A percentile compares a stretch with the other conserved stretches of the same genome.
Conservation (phyloP, 2,329 filamentous ascomycete species). For the Berkeleyomyces basicola region DNA sequence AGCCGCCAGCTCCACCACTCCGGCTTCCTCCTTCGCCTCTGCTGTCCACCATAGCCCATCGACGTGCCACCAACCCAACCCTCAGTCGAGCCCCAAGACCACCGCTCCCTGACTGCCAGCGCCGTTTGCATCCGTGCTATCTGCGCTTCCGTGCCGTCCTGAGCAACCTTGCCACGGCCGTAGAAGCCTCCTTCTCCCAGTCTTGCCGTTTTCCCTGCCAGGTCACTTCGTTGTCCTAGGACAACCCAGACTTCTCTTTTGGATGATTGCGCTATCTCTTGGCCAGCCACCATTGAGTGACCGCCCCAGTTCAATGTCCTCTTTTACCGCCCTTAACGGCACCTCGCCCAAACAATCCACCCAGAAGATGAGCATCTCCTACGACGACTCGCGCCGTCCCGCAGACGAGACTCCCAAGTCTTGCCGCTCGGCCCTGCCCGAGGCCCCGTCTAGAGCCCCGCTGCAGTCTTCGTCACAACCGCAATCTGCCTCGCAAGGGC, state of each 20-base stretch:
- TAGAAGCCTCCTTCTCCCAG: no score
- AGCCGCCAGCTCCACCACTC: no score
- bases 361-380: constrained; percentile 19
- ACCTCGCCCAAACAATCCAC: constrained; percentile 27
- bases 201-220: neutral
- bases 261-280: neutral
- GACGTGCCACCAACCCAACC: neutral
- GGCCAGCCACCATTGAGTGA: neutral
- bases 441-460: constrained; percentile 2
- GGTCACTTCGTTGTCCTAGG: neutral
- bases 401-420: constrained; percentile 4
- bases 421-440: constrained; percentile 15
- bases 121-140: no score
- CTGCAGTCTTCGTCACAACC: constrained; percentile 4
- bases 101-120: no score
- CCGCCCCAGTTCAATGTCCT: constrained; percentile 24
- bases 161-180: no score
- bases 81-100: no score
- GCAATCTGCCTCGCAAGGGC: constrained; percentile 4
- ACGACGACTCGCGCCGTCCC: constrained; percentile 8
- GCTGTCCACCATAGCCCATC: neutral
- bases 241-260: neutral
- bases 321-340: constrained; percentile 37
- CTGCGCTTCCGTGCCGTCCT: no score
- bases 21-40: neutral